Evolutionary conservation across 345 rosid species (phyloP).

Genomic region (Leavenworthia alabamica): DNA sequence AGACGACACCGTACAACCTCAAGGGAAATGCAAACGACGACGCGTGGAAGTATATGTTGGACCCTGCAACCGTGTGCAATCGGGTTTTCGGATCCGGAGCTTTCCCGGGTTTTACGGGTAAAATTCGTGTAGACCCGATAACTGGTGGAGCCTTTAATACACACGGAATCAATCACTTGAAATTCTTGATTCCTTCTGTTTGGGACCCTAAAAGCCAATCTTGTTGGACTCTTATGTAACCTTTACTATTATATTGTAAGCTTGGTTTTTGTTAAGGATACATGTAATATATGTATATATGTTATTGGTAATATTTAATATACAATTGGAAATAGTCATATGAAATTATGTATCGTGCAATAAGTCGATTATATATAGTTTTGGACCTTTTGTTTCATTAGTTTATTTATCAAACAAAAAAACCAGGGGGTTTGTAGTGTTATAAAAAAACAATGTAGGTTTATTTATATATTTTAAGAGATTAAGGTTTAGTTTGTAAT

Average conservation of each 20-base stretch:
- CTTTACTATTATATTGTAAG: not conserved
- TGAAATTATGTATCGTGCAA: too few species aligned
- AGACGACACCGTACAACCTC: not conserved
- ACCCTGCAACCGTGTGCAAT: constrained; percentile 40
- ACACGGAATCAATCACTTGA: constrained; percentile 39
- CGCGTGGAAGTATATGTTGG: not conserved
- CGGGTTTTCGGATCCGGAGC: constrained; percentile 56
- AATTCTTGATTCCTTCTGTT: constrained; percentile 64
- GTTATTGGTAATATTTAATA: not conserved
- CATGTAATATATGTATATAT: too few species aligned
- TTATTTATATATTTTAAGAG: too few species aligned
- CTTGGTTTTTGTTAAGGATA: not conserved
- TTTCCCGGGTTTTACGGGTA: constrained; percentile 40
- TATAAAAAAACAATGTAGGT: not conserved
- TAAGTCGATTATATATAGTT: too few species aligned
- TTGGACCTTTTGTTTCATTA: too few species aligned
- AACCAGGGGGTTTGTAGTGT: not conserved
- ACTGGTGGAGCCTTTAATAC: constrained; percentile 53
- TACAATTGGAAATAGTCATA: too few species aligned
- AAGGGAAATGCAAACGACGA: not conserved
- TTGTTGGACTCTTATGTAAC: constrained; percentile 36
- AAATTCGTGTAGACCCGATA: constrained; percentile 35
- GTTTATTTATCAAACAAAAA: not conserved
- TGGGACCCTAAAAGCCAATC: constrained; percentile 48
- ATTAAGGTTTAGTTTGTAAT: constrained; percentile 7